phyloP scores from a whole-genome alignment of 1,284 basidiomycete species.

The Trichosporon sp. region DNA sequence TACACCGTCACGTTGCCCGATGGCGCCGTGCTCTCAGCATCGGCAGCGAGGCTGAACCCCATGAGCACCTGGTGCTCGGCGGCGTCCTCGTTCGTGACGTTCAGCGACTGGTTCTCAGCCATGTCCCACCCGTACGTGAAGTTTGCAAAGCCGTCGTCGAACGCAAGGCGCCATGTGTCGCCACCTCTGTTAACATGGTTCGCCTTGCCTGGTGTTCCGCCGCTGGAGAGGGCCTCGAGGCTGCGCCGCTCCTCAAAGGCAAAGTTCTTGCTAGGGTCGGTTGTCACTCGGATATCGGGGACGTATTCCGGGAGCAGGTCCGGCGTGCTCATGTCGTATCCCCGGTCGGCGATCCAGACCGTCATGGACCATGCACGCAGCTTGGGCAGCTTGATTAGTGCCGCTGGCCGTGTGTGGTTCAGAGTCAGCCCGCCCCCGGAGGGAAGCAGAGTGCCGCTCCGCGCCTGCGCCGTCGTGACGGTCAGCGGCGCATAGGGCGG shows the following conservation, averaged over 20 bases:
- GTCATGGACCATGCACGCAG: conserved; percentile 11
- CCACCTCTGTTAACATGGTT: conserved; percentile 53
- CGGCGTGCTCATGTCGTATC: conserved; percentile 34
- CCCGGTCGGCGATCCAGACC: conserved; percentile 26
- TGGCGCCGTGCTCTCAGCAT: background rate
- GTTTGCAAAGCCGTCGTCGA: conserved; percentile 62
- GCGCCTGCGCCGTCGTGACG: background rate
- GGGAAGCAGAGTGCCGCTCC: background rate
- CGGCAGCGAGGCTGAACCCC: background rate
- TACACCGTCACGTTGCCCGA: background rate
- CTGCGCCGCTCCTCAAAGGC: background rate
- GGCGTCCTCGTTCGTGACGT: conserved; percentile 8
- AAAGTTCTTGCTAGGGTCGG: conserved; percentile 48
- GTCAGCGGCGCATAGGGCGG: conserved; percentile 8
- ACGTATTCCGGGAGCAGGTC: conserved; percentile 36
- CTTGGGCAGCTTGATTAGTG: background rate
- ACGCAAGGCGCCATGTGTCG: conserved; percentile 62
- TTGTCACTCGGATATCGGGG: background rate
- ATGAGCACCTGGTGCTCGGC: background rate
- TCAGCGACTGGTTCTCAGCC: background rate
- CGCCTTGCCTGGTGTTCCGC: conserved; percentile 58
- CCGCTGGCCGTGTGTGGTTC: conserved; percentile 4
- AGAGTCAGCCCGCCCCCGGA: conserved; percentile 5
- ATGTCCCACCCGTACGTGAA: conserved; percentile 58
- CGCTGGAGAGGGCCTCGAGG: conserved; percentile 60